Evolutionary conservation across 2,329 filamentous ascomycete genomes (phyloP), one percentile per base, ranked within the genome.

Genomic region (Fusarium tanahbumbuense): DNA sequence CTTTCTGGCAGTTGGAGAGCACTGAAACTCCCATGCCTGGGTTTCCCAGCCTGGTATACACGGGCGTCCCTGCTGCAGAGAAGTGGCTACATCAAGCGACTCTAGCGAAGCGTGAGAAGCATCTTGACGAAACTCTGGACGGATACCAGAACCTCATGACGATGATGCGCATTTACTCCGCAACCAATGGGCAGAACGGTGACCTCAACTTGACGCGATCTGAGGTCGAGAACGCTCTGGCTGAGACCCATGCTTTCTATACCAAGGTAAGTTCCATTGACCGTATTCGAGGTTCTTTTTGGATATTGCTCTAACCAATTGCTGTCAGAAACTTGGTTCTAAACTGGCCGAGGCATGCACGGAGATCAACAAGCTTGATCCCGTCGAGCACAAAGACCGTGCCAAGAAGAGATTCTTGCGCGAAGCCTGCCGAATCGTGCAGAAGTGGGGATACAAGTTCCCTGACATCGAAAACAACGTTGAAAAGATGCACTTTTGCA

Each of bases 1-100:
- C 67, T 0, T 72, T 68, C 20, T 72, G 64, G 67, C 6, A 56
- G 2, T 5, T 70, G 8, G 7, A 57, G 23, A 52, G 40, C 3
- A 22, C 45, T 3, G 15, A 22, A 0, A 3, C 6, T 9, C 11
- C 20, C 3, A 22, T 52, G 8, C 0, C 6, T 1, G 59, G 68
- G 0, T 71, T 58, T 15, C 55, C 55, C 1, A n/a, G 0, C 3
- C 6, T 23, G 6, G 12, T 2, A 0, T 61, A 16, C 11, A 72
- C 67, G 0, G 69, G 69, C 1, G 25, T 72, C 2, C 67, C 67
- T 5, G 64, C 64, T 0, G 64, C 27, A 0, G 27, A 62, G 30
- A 28, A 55, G 5, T 71, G 68, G 68, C 11, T 71, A 0, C 57
- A 58, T 6, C 1, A 4, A 4, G 56, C 67, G 0, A 63, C 54